Percentiles rank a stretch among this genome's conserved stretches.
Evolutionary conservation across 176 grass and related monocot genomes (phyloP).

Genomic region (Rhynchospora pubera): DNA sequence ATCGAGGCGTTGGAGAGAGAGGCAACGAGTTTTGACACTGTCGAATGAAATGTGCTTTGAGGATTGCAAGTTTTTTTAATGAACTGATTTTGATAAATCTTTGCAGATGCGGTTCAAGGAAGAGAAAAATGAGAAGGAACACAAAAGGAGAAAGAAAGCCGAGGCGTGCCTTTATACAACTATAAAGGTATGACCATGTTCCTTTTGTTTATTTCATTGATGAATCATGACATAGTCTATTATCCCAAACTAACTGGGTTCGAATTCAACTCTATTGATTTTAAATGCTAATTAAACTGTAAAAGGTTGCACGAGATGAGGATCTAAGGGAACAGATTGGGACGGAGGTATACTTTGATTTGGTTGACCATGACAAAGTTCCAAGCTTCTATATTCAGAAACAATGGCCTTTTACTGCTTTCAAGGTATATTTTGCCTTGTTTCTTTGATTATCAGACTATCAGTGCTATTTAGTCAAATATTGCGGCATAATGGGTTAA

Average conservation of each 20-base stretch:
- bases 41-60: conserved; percentile 10
- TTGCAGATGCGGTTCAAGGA: conserved; percentile 76
- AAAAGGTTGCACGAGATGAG: conserved; percentile 64
- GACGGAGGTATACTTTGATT: conserved; percentile 77
- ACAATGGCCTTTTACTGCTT: conserved; percentile 57
- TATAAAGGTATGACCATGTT: conserved; percentile 49
- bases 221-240: too few relatives aligned
- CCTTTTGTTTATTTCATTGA: background rate
- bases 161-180: conserved; percentile 90
- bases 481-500: background rate
- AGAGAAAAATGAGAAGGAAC: conserved; percentile 90
- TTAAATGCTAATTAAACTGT: conserved; percentile 11
- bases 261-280: background rate
- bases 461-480: background rate
- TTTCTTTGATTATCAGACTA: background rate
- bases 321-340: conserved; percentile 74
- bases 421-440: conserved; percentile 50
- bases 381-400: conserved; percentile 83
- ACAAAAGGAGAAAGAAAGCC: conserved; percentile 89
- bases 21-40: conserved; percentile 17
- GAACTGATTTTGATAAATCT: conserved; percentile 23
- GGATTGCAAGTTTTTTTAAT: conserved; percentile 1
- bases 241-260: conserved; percentile 3
- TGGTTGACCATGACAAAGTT: conserved; percentile 95
- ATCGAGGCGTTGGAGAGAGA: conserved; percentile 27